A percentile compares a stretch with the other conserved stretches of the same genome.
phyloP scores from a whole-genome alignment of 331 rosid genomes.

The Cucumis variabilis region DNA sequence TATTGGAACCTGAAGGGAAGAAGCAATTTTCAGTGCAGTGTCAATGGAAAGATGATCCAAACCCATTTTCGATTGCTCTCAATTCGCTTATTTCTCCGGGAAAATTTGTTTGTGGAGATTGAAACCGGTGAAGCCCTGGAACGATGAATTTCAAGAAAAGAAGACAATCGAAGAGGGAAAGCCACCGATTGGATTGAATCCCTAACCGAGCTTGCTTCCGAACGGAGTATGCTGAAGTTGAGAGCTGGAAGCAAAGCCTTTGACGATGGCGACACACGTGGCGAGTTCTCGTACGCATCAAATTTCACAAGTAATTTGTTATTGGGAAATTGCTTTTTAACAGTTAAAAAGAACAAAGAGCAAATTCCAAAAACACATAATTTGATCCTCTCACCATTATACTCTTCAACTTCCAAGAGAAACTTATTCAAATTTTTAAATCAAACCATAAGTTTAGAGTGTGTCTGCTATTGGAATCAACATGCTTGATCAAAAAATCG shows the following conservation, averaged over 20 bases:
- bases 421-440: too few species aligned
- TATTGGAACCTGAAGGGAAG: slow-evolving; percentile 68
- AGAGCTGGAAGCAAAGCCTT: not conserved
- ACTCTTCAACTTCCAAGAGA: too few species aligned
- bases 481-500: too few species aligned
- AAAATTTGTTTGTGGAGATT: not conserved
- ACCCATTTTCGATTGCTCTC: slow-evolving; percentile 20
- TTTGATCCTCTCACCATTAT: too few species aligned
- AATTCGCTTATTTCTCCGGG: not conserved
- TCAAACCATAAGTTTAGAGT: too few species aligned
- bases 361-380: too few species aligned
- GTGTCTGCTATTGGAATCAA: too few species aligned
- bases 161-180: not conserved
- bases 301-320: not conserved
- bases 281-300: not conserved
- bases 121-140: not conserved
- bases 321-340: too few species aligned
- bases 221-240: not conserved
- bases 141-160: not conserved
- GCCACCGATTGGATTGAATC: slow-evolving; percentile 2
- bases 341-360: too few species aligned
- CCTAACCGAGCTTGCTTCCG: slow-evolving; percentile 21
- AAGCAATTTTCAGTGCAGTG: slow-evolving; percentile 66
- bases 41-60: slow-evolving; percentile 59
- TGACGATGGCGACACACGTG: slow-evolving; percentile 6